Conservation (phyloP, 257 asterid species). For the Jacaranda copaia region DNA sequence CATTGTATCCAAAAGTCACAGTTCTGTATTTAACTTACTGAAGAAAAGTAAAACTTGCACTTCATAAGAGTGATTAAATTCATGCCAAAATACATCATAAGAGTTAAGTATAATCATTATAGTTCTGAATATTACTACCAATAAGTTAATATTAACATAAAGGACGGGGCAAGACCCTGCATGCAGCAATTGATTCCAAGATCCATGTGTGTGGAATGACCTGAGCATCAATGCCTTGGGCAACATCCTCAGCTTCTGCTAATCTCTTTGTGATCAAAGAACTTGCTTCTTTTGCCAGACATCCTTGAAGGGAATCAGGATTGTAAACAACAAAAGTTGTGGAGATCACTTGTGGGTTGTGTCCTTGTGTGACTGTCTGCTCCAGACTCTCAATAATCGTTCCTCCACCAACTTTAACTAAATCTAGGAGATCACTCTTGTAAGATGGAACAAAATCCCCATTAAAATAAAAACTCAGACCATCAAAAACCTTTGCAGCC, state of each 20-base stretch:
- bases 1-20: too few relatives aligned
- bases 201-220: slow-evolving; percentile 86
- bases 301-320: slow-evolving; percentile 48
- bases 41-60: too few relatives aligned
- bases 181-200: slow-evolving; percentile 84
- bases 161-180: slow-evolving; percentile 50
- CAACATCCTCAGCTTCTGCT: slow-evolving; percentile 57
- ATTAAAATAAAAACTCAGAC: slow-evolving; percentile 60
- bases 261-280: slow-evolving; percentile 41
- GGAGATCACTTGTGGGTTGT: slow-evolving; percentile 24
- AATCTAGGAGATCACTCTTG: slow-evolving; percentile 66
- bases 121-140: neutral
- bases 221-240: slow-evolving; percentile 42
- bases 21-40: too few relatives aligned
- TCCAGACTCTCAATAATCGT: slow-evolving; percentile 49
- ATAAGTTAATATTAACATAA: neutral
- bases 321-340: slow-evolving; percentile 59
- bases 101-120: too few relatives aligned
- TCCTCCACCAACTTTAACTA: slow-evolving; percentile 81
- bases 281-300: slow-evolving; percentile 47
- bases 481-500: slow-evolving; percentile 80
- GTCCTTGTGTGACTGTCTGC: slow-evolving; percentile 36
- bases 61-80: too few relatives aligned
- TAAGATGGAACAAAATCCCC: slow-evolving; percentile 70
- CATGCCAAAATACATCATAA: too few relatives aligned